Evolutionary conservation across 176 grass and related monocot genomes (phyloP).

Genomic region (Eleusine indica): DNA sequence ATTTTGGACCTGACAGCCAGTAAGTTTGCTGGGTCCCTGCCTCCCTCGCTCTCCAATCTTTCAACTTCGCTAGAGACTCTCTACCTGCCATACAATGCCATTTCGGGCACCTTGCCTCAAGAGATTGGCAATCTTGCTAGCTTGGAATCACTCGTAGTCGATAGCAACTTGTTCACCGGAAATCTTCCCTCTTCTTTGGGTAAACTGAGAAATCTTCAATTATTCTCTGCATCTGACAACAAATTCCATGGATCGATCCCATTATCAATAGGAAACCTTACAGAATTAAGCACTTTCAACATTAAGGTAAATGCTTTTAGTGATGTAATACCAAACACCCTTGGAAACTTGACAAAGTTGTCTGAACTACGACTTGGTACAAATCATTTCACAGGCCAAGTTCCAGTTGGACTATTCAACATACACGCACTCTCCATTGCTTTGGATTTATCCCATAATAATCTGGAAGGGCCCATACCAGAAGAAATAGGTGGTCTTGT

Average conservation of each 20-base stretch:
- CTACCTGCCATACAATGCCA: background rate
- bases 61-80: background rate
- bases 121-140: slow-evolving; percentile 32
- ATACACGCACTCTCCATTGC: background rate
- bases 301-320: background rate
- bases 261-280: slow-evolving; percentile 32
- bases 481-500: slow-evolving; percentile 29
- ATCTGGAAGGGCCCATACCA: slow-evolving; percentile 22
- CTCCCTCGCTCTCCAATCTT: slow-evolving; percentile 34
- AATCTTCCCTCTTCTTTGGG: slow-evolving; percentile 39
- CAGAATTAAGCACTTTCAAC: slow-evolving; percentile 9
- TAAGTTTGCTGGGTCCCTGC: slow-evolving; percentile 30
- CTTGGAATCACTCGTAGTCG: slow-evolving; percentile 1
- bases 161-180: slow-evolving; percentile 25
- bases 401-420: slow-evolving; percentile 25
- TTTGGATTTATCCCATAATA: slow-evolving; percentile 40
- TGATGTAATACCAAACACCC: slow-evolving; percentile 32
- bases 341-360: slow-evolving; percentile 35
- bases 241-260: background rate
- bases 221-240: background rate
- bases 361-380: background rate
- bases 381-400: slow-evolving; percentile 34
- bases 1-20: background rate
- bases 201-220: background rate
- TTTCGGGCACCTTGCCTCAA: slow-evolving; percentile 28